Evolutionary conservation across 2,329 filamentous ascomycete genomes (phyloP), one percentile per base, ranked within the genome.

Genomic region (Reticulascus tulasneorum): DNA sequence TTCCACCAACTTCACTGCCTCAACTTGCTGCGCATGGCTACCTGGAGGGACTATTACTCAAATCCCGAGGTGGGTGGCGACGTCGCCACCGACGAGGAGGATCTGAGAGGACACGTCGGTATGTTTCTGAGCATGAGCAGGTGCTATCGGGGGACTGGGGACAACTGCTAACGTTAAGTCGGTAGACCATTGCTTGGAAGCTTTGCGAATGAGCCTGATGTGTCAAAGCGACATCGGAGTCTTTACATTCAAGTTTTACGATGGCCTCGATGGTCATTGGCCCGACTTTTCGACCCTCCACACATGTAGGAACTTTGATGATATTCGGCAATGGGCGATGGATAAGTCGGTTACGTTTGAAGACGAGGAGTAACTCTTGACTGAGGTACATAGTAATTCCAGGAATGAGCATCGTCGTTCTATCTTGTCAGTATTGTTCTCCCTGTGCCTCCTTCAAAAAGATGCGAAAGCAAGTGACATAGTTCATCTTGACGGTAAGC

Each of bases 1-100:
- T 77, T 78, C 54, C 74, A 78, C 52, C 72, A 72, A 47, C 59
- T 75, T 22, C 69, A 72, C 42, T 73, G 69, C 51, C 55, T 73
- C 23, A 73, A 73, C 47, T 48, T 72, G 23, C 52, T 64, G 47
- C 53, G 69, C 10, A 66, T 73, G 47, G 63, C 68, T 8, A 66
- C 67, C 4, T 70, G 71, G 48, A 67, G 62, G 38, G 67, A 70
- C 7, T 69, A 75, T 44, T 76, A 75, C 48, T 53, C 53, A 2
- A 34, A 45, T 13, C 46, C 57, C 29, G 56, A 63, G 6, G 52
- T 66, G 5, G 68, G 66, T 9, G 71, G 71, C 5, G 70, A 76
- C 22, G 67, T 73, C 11, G 59, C 62, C 9, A 64, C 57, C n/a
- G 58, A 63, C 6, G 29, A 52, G 23, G 55, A 66, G 33, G 63